Conservation (phyloP, 2,329 filamentous ascomycete genomes). For the Aaosphaeria pasadenensis region DNA sequence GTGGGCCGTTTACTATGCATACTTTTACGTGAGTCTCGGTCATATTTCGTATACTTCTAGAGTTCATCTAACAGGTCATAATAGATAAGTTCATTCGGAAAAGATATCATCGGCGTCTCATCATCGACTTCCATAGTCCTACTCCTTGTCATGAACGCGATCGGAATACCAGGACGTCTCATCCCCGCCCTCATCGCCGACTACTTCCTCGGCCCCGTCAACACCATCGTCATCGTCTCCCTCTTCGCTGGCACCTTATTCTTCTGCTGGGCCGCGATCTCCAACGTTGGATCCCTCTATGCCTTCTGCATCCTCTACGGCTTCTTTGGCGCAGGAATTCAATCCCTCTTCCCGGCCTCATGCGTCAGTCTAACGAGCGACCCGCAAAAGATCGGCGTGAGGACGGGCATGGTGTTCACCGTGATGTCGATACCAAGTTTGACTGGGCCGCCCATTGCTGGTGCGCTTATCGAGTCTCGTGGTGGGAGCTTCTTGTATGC, state of each 20-base stretch:
- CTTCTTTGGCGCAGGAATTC: background rate
- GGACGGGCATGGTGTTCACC: constrained; percentile 1
- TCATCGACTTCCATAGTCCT: background rate
- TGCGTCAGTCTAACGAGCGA: background rate
- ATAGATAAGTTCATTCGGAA: constrained; percentile 31
- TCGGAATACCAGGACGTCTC: constrained; percentile 51
- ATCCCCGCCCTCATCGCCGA: constrained; percentile 52
- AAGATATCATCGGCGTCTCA: constrained; percentile 53
- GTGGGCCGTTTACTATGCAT: constrained; percentile 36
- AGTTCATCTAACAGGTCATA: background rate
- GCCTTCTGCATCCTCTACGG: background rate
- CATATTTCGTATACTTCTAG: background rate
- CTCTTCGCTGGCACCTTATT: constrained; percentile 44
- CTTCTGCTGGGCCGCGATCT: constrained; percentile 46
- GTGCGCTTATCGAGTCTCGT: background rate
- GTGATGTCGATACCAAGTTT: background rate
- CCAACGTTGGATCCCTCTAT: background rate
- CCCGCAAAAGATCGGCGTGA: background rate
- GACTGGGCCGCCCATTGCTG: background rate
- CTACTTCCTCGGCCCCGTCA: constrained; percentile 48
- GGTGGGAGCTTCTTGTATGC: background rate
- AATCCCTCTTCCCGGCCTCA: background rate
- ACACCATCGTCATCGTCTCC: constrained; percentile 48
- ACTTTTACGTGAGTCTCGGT: constrained; percentile 30
- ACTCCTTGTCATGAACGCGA: constrained; percentile 37